phyloP scores from a whole-genome alignment of 2,329 filamentous ascomycete species.

The Apiospora kogelbergensis region DNA sequence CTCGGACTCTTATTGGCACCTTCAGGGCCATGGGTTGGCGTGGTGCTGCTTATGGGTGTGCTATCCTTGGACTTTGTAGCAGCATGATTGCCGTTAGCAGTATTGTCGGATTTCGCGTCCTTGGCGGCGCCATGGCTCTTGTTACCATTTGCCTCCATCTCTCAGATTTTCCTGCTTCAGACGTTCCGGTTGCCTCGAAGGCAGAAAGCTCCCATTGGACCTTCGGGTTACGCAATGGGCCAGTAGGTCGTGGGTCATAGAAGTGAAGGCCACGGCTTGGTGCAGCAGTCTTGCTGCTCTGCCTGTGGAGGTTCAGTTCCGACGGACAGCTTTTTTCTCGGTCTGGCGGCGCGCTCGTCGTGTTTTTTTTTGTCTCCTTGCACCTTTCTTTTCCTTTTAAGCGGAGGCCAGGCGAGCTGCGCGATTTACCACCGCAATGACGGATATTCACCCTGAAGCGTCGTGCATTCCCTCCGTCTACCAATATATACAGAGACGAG shows the following conservation, averaged over 20 bases:
- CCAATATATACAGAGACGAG: not conserved
- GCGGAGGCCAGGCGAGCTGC: not conserved
- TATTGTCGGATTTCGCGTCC: conserved; percentile 13
- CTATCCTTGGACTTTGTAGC: conserved; percentile 9
- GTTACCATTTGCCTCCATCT: conserved; percentile 14
- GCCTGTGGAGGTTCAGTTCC: conserved; percentile 14
- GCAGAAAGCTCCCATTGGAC: conserved; percentile 16
- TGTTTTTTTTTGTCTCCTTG: not conserved
- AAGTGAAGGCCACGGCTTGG: conserved; percentile 14
- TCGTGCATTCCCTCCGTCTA: not conserved
- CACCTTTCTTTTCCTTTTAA: conserved; percentile 1
- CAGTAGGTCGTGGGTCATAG: conserved; percentile 16
- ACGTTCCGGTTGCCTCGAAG: conserved; percentile 12
- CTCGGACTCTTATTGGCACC: conserved; percentile 62
- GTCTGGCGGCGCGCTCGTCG: conserved; percentile 1
- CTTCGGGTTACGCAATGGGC: conserved; percentile 16
- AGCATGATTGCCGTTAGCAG: conserved; percentile 13
- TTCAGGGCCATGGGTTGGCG: conserved; percentile 24
- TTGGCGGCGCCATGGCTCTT: conserved; percentile 14
- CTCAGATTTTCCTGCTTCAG: conserved; percentile 15
- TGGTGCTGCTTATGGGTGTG: conserved; percentile 18
- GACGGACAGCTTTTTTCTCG: not conserved
- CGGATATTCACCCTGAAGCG: not conserved
- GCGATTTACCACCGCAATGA: not conserved
- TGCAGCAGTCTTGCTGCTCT: conserved; percentile 12